Conservation (phyloP, 306 rosid genomes). For the Prunus persica region Prunus_persica_NCBIv2 NC_034012.1:12824001-12824500, state of each 20-base stretch:
- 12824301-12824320: not conserved
- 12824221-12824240: not conserved
- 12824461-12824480: not conserved
- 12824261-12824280: no score
- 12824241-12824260: not conserved
- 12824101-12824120: constrained; percentile 85
- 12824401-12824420: not conserved
- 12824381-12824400: not conserved
- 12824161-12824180: constrained; percentile 25
- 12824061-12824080: constrained; percentile 91
- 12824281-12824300: not conserved
- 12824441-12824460: not conserved
- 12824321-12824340: not conserved
- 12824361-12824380: not conserved
- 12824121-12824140: constrained; percentile 78
- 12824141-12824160: constrained; percentile 90
- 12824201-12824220: not conserved
- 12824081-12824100: constrained; percentile 82
- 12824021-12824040: constrained; percentile 19
- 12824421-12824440: not conserved
- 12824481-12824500: constrained; percentile 7
- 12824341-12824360: not conserved
- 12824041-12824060: constrained; percentile 9
- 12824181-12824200: not conserved
- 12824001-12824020: constrained; percentile 1